Evolutionary conservation across 2,329 filamentous ascomycete genomes (phyloP).

Genomic region (Fonsecaea multimorphosa): DNA sequence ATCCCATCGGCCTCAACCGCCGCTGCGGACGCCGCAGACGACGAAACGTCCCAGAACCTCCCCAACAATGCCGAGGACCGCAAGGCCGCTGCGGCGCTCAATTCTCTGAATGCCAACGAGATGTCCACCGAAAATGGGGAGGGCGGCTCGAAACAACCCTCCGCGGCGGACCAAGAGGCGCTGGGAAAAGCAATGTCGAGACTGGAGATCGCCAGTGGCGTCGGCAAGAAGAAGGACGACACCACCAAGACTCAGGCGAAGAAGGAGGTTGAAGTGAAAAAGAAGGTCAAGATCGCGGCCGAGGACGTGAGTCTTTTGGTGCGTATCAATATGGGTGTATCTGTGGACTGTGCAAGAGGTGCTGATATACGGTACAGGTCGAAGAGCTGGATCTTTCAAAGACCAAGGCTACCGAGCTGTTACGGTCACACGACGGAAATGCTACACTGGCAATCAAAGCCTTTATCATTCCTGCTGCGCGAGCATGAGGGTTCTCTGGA

Average conservation of each 20-base stretch:
- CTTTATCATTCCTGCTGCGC: constrained; percentile 46
- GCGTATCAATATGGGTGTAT: constrained; percentile 32
- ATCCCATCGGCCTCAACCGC: constrained; percentile 50
- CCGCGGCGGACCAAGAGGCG: constrained; percentile 54
- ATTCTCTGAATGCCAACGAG: constrained; percentile 52
- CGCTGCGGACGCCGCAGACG: constrained; percentile 45
- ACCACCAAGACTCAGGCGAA: constrained; percentile 42
- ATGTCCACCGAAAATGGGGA: constrained; percentile 46
- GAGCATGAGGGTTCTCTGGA: constrained; percentile 18
- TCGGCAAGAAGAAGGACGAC: constrained; percentile 40
- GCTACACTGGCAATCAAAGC: constrained; percentile 49
- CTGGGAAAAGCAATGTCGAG: constrained; percentile 58
- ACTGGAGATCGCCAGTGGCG: constrained; percentile 51
- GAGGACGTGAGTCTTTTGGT: constrained; percentile 57
- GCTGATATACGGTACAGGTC: constrained; percentile 41
- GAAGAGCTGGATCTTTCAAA: constrained; percentile 56
- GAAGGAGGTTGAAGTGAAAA: constrained; percentile 49
- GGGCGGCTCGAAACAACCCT: constrained; percentile 40
- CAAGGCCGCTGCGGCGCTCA: constrained; percentile 58
- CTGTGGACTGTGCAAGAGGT: neutral
- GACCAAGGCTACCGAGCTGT: constrained; percentile 54
- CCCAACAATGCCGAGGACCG: constrained; percentile 57
- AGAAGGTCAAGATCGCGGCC: constrained; percentile 52
- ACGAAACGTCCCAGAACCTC: constrained; percentile 40
- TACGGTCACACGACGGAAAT: constrained; percentile 55